Percentiles rank a stretch among this genome's conserved stretches.
Conservation (phyloP, 805 yeast species). For the Teunomyces aglyptinius region DNA sequence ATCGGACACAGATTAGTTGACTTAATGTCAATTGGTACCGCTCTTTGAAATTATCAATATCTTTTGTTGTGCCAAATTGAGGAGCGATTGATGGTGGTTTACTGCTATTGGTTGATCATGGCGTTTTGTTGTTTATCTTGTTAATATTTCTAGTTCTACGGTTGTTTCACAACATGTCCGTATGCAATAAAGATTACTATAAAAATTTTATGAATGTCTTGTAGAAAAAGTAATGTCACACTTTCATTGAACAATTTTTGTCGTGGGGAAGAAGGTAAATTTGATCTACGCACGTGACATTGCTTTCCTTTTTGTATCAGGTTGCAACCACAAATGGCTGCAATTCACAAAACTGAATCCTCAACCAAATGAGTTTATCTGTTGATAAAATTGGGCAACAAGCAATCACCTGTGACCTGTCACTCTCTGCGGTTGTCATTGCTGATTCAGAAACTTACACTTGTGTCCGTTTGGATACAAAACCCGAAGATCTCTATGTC, state of each 20-base stretch:
- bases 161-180: slow-evolving; percentile 12
- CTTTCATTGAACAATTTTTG: too few species aligned
- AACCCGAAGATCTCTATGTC: too few species aligned
- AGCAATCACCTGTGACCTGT: too few species aligned
- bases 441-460: too few species aligned
- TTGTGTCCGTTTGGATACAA: too few species aligned
- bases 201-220: neutral
- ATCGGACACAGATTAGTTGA: slow-evolving; percentile 44
- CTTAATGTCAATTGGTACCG: slow-evolving; percentile 3
- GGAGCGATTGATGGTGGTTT: slow-evolving; percentile 1
- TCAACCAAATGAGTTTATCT: neutral
- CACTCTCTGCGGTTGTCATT: too few species aligned
- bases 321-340: slow-evolving; percentile 18
- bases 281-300: neutral
- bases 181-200: slow-evolving; percentile 9
- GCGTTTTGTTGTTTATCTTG: neutral
- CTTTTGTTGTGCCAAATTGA: neutral
- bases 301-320: neutral
- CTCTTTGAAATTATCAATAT: neutral
- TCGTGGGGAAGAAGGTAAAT: neutral
- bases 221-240: too few species aligned
- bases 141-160: slow-evolving; percentile 6
- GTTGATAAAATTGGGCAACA: neutral
- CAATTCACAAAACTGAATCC: neutral
- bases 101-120: slow-evolving; percentile 8